Conservation (phyloP, 2,329 filamentous ascomycete genomes). For the Paecilomyces niveus region DNA sequence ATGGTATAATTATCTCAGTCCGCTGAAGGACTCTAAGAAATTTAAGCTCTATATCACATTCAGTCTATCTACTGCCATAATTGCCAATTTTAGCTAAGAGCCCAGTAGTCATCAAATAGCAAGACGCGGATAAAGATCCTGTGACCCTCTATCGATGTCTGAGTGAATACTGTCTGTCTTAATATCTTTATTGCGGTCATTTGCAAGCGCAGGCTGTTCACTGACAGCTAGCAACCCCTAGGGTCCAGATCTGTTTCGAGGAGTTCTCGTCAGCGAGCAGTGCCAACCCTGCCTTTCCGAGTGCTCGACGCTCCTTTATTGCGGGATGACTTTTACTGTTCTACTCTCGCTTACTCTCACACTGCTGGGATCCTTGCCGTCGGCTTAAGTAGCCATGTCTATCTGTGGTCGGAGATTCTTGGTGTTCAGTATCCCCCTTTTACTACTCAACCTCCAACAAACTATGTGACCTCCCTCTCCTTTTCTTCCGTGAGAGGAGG, state of each 20-base stretch:
- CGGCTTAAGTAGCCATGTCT: conserved; percentile 70
- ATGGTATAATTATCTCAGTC: not conserved
- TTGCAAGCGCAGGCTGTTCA: not conserved
- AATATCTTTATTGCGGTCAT: not conserved
- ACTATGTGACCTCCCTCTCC: conserved; percentile 72
- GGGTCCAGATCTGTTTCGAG: conserved; percentile 14
- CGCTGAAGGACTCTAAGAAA: not conserved
- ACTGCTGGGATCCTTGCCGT: conserved; percentile 73
- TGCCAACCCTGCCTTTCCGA: conserved; percentile 72
- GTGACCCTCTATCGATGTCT: not conserved
- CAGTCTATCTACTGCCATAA: not conserved
- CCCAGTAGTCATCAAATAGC: not conserved
- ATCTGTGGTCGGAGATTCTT: conserved; percentile 75
- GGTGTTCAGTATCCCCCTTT: conserved; percentile 58
- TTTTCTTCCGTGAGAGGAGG: conserved; percentile 76
- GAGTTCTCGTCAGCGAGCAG: conserved; percentile 29
- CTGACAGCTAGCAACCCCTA: conserved; percentile 3
- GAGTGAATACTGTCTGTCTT: not conserved
- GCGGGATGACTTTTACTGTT: conserved; percentile 95
- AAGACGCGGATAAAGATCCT: not conserved
- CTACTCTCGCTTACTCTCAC: conserved; percentile 75
- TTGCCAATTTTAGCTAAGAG: not conserved
- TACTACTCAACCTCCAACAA: conserved; percentile 41
- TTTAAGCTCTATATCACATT: not conserved
- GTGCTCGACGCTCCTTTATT: conserved; percentile 82